Evolutionary conservation across 176 grass and related monocot genomes (phyloP).

Genomic region (Elymus sibiricus): DNA sequence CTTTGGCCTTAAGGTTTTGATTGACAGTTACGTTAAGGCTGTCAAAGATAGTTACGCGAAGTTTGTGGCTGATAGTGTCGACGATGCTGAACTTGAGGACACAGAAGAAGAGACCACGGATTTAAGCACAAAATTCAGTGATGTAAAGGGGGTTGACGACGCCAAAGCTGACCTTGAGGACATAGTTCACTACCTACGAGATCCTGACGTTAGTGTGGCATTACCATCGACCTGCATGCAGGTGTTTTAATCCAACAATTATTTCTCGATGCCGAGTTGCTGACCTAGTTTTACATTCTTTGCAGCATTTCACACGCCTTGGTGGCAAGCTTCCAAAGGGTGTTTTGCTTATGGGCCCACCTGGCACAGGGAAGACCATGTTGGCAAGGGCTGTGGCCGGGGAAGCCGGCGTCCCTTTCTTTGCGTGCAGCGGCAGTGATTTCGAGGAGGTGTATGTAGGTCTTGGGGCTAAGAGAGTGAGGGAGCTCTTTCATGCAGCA

Average conservation of each 20-base stretch:
- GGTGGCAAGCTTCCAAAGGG: slow-evolving; percentile 93
- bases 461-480: background rate
- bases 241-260: background rate
- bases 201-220: slow-evolving; percentile 60
- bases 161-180: slow-evolving; percentile 91
- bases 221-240: background rate
- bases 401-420: slow-evolving; percentile 83
- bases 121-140: slow-evolving; percentile 65
- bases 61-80: background rate
- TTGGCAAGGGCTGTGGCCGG: slow-evolving; percentile 80
- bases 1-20: slow-evolving; percentile 23
- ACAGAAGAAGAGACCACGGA: slow-evolving; percentile 70
- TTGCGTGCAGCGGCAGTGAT: slow-evolving; percentile 72
- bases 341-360: slow-evolving; percentile 76
- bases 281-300: slow-evolving; percentile 15
- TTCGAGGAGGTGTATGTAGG: slow-evolving; percentile 37
- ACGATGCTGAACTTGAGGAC: background rate
- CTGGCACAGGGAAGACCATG: slow-evolving; percentile 94
- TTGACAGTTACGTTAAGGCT: slow-evolving; percentile 18
- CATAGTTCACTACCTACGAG: slow-evolving; percentile 83
- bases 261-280: background rate
- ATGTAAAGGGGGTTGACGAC: slow-evolving; percentile 86
- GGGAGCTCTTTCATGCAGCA: background rate
- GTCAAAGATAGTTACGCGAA: too few species aligned
- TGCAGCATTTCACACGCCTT: slow-evolving; percentile 79